Evolutionary conservation across 805 yeast species (phyloP), one percentile per base, ranked within the genome.

Genomic region (Tetrapisispora namnaoensis): DNA sequence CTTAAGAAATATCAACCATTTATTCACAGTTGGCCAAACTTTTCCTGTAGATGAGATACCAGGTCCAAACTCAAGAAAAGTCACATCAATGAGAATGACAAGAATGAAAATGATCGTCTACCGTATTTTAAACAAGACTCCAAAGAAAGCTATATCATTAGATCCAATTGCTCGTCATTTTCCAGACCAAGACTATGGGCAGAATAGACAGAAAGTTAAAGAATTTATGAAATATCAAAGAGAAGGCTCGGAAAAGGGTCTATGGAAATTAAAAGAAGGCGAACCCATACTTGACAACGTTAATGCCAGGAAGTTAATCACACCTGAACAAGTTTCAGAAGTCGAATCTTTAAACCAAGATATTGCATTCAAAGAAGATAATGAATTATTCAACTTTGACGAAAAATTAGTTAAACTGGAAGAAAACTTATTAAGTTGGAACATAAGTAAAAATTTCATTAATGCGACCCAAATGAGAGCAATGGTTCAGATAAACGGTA

Each of bases 161-260:
- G 82, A 82, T 54, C 98, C 93, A 55, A 86, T 93, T 21, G 81
- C 95, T 0, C 77, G 78, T 45, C 97, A 91, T 70, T 93, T 93
- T 62, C 98, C 99, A 0, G 98, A 89, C 56, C 97, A 90, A 66
- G 90, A 86, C 60, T 98, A 93, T 61, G 90, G 91, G 87, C 99
- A 93, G 65, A 91, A 88, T 62, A 77, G 99, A 58, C 98, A 91
- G 68, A 75, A 96, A 53, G 74, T 93, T 49, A 93, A 93, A 66
- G 99, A 93, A 68, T 93, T 93, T 58, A 93, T 93, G 99, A 97
- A 90, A 59, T 93, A 86, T 59, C 97, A 91, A 68, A 75, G 97
- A 57, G 80, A 83, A 37, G 98, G 98, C 13, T 87, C 83, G 8
- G 97, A 90, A 65, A 96, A 89, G 57, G 96, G 97, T 0, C 85